Evolutionary conservation across 208 protist species (phyloP), one percentile per base, ranked within the genome.

Genomic region (Angomonas desouzai): DNA sequence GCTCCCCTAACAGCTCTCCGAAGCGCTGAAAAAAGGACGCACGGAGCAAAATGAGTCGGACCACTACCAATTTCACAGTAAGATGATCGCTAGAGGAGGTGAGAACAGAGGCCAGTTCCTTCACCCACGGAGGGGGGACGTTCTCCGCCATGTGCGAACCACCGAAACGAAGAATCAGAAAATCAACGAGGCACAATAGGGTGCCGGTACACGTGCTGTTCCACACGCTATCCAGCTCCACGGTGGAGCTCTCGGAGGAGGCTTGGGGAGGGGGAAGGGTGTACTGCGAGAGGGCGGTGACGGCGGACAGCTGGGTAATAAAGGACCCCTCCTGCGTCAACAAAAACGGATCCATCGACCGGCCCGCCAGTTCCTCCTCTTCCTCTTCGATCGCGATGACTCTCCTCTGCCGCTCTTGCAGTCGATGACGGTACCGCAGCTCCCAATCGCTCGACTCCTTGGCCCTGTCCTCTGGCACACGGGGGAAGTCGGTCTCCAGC

Each of bases 21-120:
- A 76, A 89, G 16, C 43, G 62, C 32, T 69, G 47, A 53, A 96
- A 93, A 34, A 74, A 68, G 11, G 40, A 56, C 45, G 72, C 47
- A 4, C 71, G 71, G 59, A 92, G 77, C 36, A 76, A 34, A 0
- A 96, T 49, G 16, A 91, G 49, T 23, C 88, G 89, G 36, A 53
- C 48, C 3, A 91, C 55, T 38, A 92, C 87, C 11, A 91, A 59
- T 30, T 65, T 59, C 25, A 85, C 79, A 30, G 84, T 85, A 1
- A 62, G 3, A 18, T 79, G 68, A 27, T 72, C 30, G 9, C 20
- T 56, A 16, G 47, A n/a, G 34, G 48, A 36, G 6, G 22, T 30
- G 20, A 91, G 53, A 28, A 87, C 74, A 10, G 32, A 32, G 28
- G 69, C 68, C 11, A 95, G 47, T 49, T 90, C 86, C 47, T 30